Base-by-base conservation (phyloP, 148 eudicot species). In the Nepenthes gracilis region DNA sequence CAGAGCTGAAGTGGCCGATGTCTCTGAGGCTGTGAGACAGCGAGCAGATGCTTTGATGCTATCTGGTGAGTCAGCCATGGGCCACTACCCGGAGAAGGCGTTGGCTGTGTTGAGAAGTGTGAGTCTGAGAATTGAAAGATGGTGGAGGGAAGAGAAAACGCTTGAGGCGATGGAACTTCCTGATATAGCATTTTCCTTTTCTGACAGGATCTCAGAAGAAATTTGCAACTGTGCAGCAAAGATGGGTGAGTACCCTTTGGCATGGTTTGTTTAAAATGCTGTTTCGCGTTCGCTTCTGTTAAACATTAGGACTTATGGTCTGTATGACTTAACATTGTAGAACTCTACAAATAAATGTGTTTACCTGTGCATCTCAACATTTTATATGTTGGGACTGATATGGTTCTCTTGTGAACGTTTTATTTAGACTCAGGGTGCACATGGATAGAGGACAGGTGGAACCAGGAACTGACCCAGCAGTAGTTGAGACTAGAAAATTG, bases 31-130 rank as follows among this genome's bases (percentile, higher is more conserved):
- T 54, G 97, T 93, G n/a, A 80, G 92, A 68, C 97, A 93, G 69
- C 78, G 93, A 65, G 79, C 95, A 13, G 99, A 93, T 77, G 99
- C 95, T 60, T 70, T 93, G 58, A 86, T 89, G 99, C 91, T 93
- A 36, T 93, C 95, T 58, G 99, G 97, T 61, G 97, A 89, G 81
- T 93, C 97, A 11, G 99, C 97, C 59, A 93, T 93, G 99, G 99
- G 97, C 38, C 85, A 74, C 55, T 84, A 49, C 68, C 97, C 99
- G 55, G 92, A 86, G 35, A 93, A 93, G 72, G 97, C 99, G 60
- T 65, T 93, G 77, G 68, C 81, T 33, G 99, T 93, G 35, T 62
- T 93, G 74, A 76, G 97, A 69, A 93, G 78, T 67, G 99, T 93
- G 59, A 93, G 99, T 66, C 70, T 93, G 65, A 86, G 99, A 64